Percentiles rank a stretch among this genome's conserved stretches.
These are phyloP conservation scores for Annulohypoxylon moriforme DNA, from an alignment of 495 filamentous ascomycete genomes.

Conservation along the genomic window DNA sequence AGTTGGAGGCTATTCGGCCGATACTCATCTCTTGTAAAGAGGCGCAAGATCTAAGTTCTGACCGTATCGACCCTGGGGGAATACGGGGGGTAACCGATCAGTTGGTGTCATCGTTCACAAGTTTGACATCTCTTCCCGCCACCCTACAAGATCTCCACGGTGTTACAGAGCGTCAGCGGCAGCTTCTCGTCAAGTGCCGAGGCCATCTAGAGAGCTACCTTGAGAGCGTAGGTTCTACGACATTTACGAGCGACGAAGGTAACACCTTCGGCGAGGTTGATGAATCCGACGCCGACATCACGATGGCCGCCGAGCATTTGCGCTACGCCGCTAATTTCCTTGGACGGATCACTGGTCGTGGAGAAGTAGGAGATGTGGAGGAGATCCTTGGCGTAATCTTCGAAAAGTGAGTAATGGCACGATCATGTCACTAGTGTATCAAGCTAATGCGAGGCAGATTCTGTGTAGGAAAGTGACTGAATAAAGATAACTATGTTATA, in stretches of 20 bases:
- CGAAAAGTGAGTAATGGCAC: conserved; percentile 76
- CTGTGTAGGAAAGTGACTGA: conserved; percentile 54
- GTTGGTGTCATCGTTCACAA: conserved; percentile 74
- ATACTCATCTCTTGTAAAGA: conserved; percentile 47
- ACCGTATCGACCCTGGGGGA: conserved; percentile 67
- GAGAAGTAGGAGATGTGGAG: conserved; percentile 91
- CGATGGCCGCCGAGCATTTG: conserved; percentile 90
- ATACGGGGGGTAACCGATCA: conserved; percentile 75
- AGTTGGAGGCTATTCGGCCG: conserved; percentile 41
- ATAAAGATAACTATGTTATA: conserved; percentile 16
- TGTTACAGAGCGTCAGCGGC: conserved; percentile 87
- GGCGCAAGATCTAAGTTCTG: conserved; percentile 50
- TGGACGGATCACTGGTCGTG: conserved; percentile 87
- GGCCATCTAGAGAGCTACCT: conserved; percentile 77
- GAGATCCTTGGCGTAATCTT: conserved; percentile 97
- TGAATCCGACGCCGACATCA: conserved; percentile 72
- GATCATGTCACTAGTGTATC: conserved; percentile 4
- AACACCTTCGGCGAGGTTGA: conserved; percentile 31
- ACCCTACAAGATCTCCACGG: conserved; percentile 84
- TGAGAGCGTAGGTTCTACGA: conserved; percentile 49
- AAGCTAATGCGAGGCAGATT: conserved; percentile 48
- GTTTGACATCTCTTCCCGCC: conserved; percentile 72
- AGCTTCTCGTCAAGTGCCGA: conserved; percentile 79
- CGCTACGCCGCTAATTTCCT: conserved; percentile 83
- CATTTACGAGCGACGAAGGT: conserved; percentile 52